Conservation (phyloP, 345 rosid genomes). For the Leavenworthia alabamica region DNA sequence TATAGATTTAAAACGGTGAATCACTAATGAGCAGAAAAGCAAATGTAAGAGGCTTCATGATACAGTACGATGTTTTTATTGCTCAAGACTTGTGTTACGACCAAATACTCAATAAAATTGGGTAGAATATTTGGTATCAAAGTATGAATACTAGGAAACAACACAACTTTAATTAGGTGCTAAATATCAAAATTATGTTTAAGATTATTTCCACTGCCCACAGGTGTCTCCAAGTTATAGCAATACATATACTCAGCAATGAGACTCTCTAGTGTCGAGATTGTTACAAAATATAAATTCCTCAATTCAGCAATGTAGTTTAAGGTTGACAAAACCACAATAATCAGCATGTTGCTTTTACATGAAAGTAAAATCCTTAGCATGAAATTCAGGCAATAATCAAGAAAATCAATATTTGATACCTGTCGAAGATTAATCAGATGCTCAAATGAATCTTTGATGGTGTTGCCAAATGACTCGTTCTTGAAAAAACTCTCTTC, state of each 20-base stretch:
- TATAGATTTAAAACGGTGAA: neutral
- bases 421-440: constrained; percentile 98
- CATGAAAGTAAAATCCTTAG: neutral
- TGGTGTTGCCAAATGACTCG: constrained; percentile 78
- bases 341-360: neutral
- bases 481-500: constrained; percentile 90
- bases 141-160: neutral
- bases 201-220: neutral
- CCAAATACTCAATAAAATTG: neutral
- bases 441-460: constrained; percentile 94
- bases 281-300: neutral
- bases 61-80: neutral
- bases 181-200: neutral
- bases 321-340: constrained; percentile 7
- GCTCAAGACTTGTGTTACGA: neutral
- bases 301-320: neutral
- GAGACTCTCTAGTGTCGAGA: neutral
- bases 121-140: neutral
- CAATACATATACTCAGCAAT: neutral
- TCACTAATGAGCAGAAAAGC: constrained; percentile 2
- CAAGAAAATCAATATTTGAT: neutral
- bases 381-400: neutral
- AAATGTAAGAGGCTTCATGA: neutral
- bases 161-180: neutral
- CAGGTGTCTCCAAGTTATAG: neutral